Evolutionary conservation across 352 stramenopile genomes (phyloP), one percentile per base, ranked within the genome.

Genomic region (Pythium phragmitis): DNA sequence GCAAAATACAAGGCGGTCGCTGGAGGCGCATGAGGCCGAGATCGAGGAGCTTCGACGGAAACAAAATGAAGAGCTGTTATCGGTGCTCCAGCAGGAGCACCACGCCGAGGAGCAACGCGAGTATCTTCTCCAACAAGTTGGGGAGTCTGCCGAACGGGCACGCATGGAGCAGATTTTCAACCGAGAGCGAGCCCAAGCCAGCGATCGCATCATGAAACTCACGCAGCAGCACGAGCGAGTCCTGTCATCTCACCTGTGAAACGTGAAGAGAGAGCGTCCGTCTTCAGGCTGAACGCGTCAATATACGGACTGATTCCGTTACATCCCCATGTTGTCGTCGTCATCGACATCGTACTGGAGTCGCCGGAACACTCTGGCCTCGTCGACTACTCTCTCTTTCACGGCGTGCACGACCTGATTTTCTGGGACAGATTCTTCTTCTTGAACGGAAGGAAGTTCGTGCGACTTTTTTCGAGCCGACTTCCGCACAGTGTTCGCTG

Each of bases 31-130:
- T 13, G 50, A 65, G 28, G 54, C 60, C 16, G 74, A 79, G 39
- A 67, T 94, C 8, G 80, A 88, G 14, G 64, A 77, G 2, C 67
- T 96, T 30, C 73, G 82, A 8, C 65, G 79, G 36, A 66, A 72
- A 13, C 87, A 94, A 33, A 96, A 94, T 45, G 72, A 87, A 43
- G 80, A 92, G 61, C 48, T 96, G 13, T 59, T 94, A 1, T 67
- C 74, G 7, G 71, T 93, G 26, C 68, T 96, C 4, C 75, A 94
- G 51, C 74, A 93, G 57, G 87, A 94, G 33, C 81, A 94, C 45
- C 80, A 91, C 30, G 80, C 85, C 0, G 87, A 96, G 68, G 84
- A 92, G 65, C 82, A 94, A 45, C 80, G 87, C 1, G 82, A 92
- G 26, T 76, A 87, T 57, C 66, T 93, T 26, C 36, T 92, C 16